Base-by-base conservation (phyloP, 331 rosid species). In the Pyrus hybrid region DNA sequence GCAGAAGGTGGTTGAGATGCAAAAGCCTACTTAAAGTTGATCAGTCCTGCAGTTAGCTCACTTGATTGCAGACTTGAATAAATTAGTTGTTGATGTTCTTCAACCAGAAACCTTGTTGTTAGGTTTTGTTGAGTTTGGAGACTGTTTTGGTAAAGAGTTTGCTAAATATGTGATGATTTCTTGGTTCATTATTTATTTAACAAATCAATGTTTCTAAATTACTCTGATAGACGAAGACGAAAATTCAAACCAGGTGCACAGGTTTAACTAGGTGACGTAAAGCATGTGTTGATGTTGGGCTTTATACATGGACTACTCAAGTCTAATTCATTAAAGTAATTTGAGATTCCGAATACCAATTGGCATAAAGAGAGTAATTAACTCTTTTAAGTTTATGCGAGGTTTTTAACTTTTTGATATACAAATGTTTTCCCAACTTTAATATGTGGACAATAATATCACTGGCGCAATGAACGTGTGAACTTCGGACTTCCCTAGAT, bases 1-100 rank as follows among this genome's bases (percentile, higher is more conserved):
- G 98, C 79, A 80, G 64, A 79, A 89, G 82, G 93, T 88, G 41
- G 69, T 84, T 25, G 83, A 75, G 57, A 26, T 87, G 91, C 90
- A 83, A 71, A 76, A 71, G 25, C 45, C 67, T 49, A 26, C 76
- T 41, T 80, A 51, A 67, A 60, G 7, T 60, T 21, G 65, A 60
- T 60, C 14, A 11, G 26, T 5, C 11, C 8, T 29, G 41, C 37
- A 14, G 68, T 25, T 13, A 35, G 41, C 8, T 63, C 41, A 63
- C 68, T 3, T 63, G 7, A 54, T n/a, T 9, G 13, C 63, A 8
- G 20, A 13, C 63, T 57, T 58, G 56, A 71, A 71, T 71, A 71
- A 71, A 21, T 5, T 3, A 25, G 9, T 4, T 6, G 22, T 54
- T 45, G 51, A 3, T 6, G 4, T 20, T 51, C 45, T 51, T 70